phyloP scores from a whole-genome alignment of 257 asterid genomes.

The Nicotiana noctiflora region DNA sequence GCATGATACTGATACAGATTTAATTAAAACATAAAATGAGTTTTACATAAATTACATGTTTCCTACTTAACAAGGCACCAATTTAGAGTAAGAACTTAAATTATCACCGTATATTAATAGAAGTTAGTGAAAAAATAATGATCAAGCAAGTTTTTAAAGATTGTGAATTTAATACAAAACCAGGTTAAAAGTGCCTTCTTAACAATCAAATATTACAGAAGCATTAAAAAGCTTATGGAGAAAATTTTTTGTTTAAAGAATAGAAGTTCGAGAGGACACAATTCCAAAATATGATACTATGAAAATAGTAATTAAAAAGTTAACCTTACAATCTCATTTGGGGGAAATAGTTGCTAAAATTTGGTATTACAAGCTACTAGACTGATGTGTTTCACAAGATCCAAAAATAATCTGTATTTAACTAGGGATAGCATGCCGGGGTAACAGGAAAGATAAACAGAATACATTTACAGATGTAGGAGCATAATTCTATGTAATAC shows the following conservation, averaged over 20 bases:
- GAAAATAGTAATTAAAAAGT: neutral
- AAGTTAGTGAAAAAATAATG: neutral
- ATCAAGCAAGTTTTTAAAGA: neutral
- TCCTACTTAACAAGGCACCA: neutral
- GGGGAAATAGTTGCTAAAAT: neutral
- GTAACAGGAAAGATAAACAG: neutral
- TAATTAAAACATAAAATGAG: neutral
- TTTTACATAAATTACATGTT: neutral
- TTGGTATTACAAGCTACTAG: neutral
- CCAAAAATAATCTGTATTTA: neutral
- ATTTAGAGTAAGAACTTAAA: neutral
- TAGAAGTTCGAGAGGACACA: neutral
- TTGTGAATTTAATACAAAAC: neutral
- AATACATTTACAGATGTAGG: no score
- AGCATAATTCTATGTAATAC: neutral
- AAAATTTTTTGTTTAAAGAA: neutral
- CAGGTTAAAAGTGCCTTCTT: neutral
- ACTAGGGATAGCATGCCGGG: neutral
- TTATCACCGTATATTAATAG: neutral
- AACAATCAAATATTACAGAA: neutral
- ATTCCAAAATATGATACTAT: neutral
- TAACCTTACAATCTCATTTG: neutral
- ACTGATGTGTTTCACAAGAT: neutral
- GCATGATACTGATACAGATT: neutral
- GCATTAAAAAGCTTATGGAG: neutral